Evolutionary conservation across 805 yeast genomes (phyloP), one percentile per base, ranked within the genome.

Genomic region (Spathaspora sp.): DNA sequence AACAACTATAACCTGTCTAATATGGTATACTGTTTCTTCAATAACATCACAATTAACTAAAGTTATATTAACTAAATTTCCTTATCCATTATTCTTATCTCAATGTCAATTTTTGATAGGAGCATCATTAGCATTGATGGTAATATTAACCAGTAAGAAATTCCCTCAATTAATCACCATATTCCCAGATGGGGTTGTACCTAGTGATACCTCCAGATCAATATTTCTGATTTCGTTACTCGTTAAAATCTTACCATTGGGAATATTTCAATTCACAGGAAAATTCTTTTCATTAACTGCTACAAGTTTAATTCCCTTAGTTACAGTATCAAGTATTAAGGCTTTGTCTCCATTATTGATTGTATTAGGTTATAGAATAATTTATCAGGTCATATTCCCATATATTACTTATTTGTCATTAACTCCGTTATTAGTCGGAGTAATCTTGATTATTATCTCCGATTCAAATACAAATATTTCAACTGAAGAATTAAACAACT

Each of bases 281-380:
- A 85, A 84, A 62, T 75, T 76, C 58, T 81, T 82, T 60, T 79
- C 83, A 3, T 77, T 85, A 42, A 77, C 79, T 38, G 89, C 90
- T 0, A 84, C 88, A 0, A 79, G 87, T 5, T 59, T 81, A 42
- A 83, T 85, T 6, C 83, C 89, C 0, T 78, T 85, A 12, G 85
- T 89, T 0, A 82, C 90, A 0, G 87, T 85, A 1, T 83, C 89
- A 1, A 83, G 87, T 52, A 76, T 86, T n/a, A 79, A 85, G 66
- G 84, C 89, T 0, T 64, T 86, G 20, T 79, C 87, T 2, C 91
- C 91, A 0, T 64, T 85, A 44, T 66, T 85, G 19, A 78, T 85
- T 31, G 83, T 85, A 1, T 44, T 74, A 0, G 79, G 85, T 2
- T 86, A 85, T 61, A 70, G 84, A 53, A 9, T 78, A 20, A 63